Base-by-base conservation (phyloP, 202 grass and related monocot species). In the Miscanthus sacchariflorus region DNA sequence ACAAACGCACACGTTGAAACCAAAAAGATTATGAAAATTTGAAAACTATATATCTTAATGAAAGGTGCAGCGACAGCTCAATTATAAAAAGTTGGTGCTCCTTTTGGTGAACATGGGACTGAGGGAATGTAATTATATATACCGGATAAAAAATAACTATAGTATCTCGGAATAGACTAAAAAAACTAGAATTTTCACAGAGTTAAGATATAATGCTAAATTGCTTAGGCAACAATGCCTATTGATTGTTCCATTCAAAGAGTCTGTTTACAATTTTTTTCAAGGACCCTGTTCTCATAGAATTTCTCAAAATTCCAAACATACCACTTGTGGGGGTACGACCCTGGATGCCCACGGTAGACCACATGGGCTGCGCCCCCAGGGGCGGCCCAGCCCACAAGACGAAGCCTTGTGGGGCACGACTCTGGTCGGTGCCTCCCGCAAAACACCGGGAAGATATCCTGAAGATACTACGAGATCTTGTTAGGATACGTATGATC, bases 111-210 rank as follows among this genome's bases (percentile, higher is more conserved):
- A 75, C n/a, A 27, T 27, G 23, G 23, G 19, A 72, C 0, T 11
- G 39, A 2, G 12, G 17, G 39, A 68, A 76, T 84, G 15, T 21
- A 44, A 83, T 25, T 80, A 78, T 64, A 52, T 39, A 69, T 12
- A 48, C 14, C 0, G 25, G 17, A 1, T 4, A 77, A 30, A 28
- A 54, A 82, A 24, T 36, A 1, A 17, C 12, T 28, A 74, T 48
- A 48, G 6, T 13, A 8, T 49, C 24, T 49, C 9, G 15, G 11
- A 18, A 27, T 28, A 28, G 24, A 28, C 2, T 14, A 6, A 71
- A 42, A 74, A 23, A 74, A 46, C 13, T 12, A 73, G 21, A 73
- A 73, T 25, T 27, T 48, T 40, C 11, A 25, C 8, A 0, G 8
- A 50, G 11, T 74, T 74, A 74, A 3, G 1, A 48, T 59, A 9